Evolutionary conservation across 768 basidiomycete genomes (phyloP).

Genomic region (Pholiota conissans): DNA sequence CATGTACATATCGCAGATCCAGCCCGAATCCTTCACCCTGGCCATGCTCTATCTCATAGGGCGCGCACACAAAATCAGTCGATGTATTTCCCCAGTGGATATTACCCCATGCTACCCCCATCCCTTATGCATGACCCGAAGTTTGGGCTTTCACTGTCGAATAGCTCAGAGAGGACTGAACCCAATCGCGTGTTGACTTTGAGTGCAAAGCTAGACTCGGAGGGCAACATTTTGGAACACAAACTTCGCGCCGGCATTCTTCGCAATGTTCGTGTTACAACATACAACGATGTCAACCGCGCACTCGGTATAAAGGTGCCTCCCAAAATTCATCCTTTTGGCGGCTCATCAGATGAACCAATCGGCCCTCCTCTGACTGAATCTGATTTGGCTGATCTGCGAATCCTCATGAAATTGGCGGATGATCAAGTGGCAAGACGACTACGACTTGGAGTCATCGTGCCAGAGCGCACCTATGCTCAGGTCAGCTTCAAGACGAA

Average conservation of each 20-base stretch:
- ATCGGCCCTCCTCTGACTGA: slow-evolving; percentile 13
- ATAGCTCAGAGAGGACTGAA: slow-evolving; percentile 22
- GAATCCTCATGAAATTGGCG: slow-evolving; percentile 23
- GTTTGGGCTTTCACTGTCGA: slow-evolving; percentile 42
- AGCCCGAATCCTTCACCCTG: slow-evolving; percentile 72
- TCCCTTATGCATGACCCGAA: slow-evolving; percentile 45
- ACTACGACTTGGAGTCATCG: slow-evolving; percentile 3
- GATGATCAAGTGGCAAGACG: slow-evolving; percentile 13
- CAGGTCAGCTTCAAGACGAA: slow-evolving; percentile 11
- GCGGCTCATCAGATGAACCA: slow-evolving; percentile 18
- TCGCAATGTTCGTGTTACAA: slow-evolving; percentile 60
- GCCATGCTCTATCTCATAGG: slow-evolving; percentile 56
- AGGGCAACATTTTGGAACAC: slow-evolving; percentile 69
- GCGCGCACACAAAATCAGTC: slow-evolving; percentile 57
- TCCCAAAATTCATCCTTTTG: slow-evolving; percentile 44
- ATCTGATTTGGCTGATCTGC: slow-evolving; percentile 28
- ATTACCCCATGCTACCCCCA: slow-evolving; percentile 74
- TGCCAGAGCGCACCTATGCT: not conserved
- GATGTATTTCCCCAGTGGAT: slow-evolving; percentile 64
- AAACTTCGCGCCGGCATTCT: slow-evolving; percentile 72
- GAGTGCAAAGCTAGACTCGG: slow-evolving; percentile 64
- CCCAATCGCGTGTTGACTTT: slow-evolving; percentile 73
- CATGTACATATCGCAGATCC: slow-evolving; percentile 96
- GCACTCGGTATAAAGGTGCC: slow-evolving; percentile 33
- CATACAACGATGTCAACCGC: slow-evolving; percentile 69